Evolutionary conservation across 352 stramenopile genomes (phyloP).

Genomic region (Blastocystis sp.): DNA sequence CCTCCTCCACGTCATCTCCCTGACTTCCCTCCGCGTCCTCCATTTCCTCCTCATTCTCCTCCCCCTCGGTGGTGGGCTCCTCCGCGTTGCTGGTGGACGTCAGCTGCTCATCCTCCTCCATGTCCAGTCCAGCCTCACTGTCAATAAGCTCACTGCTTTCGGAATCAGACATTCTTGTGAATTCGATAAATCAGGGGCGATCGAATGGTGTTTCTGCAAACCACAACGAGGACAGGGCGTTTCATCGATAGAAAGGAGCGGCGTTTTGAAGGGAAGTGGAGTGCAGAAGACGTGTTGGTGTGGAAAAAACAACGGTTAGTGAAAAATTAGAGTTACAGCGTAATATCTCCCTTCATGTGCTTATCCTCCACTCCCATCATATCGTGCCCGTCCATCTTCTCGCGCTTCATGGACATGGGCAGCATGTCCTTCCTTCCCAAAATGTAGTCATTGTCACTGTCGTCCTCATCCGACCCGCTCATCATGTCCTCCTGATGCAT

Average conservation of each 20-base stretch:
- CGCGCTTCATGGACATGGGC: neutral
- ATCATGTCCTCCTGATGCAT: neutral
- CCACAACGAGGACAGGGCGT: neutral
- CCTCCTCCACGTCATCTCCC: slow-evolving; percentile 76
- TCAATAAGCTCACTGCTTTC: slow-evolving; percentile 69
- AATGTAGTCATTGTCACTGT: slow-evolving; percentile 29
- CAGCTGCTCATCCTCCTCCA: slow-evolving; percentile 3
- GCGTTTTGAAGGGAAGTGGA: neutral
- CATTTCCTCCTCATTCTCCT: neutral
- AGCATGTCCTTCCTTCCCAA: slow-evolving; percentile 14
- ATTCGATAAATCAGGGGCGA: neutral
- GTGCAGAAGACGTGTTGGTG: neutral
- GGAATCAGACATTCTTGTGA: slow-evolving; percentile 48
- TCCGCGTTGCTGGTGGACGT: slow-evolving; percentile 8
- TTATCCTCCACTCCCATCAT: neutral
- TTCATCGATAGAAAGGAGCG: neutral
- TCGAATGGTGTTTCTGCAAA: neutral
- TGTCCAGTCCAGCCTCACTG: slow-evolving; percentile 60
- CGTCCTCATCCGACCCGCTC: slow-evolving; percentile 19
- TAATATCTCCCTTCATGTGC: neutral
- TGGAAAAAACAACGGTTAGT: neutral
- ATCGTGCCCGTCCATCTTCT: slow-evolving; percentile 16
- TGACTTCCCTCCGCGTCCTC: slow-evolving; percentile 71
- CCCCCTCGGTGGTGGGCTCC: neutral
- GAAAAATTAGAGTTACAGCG: neutral